Conservation (phyloP, 2,329 filamentous ascomycete genomes). For the Cladophialophora immunda region DNA sequence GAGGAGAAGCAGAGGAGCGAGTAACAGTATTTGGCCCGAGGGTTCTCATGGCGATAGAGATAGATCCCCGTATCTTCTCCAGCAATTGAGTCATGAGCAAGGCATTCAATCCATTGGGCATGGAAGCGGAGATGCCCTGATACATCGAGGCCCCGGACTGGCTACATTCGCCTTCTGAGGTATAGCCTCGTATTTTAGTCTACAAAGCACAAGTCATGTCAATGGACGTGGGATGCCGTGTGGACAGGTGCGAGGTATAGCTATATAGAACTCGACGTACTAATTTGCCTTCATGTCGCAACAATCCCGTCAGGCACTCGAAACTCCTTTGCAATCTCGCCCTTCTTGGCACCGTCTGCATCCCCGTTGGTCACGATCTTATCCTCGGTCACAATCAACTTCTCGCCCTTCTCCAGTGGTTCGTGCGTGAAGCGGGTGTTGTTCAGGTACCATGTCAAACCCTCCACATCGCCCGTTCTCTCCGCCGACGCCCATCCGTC, state of each 20-base stretch:
- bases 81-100: neutral
- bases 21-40: neutral
- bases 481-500: conserved; percentile 54
- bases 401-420: conserved; percentile 27
- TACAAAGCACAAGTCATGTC: neutral
- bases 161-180: conserved; percentile 17
- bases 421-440: conserved; percentile 36
- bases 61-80: neutral
- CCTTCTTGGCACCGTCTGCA: conserved; percentile 21
- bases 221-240: neutral
- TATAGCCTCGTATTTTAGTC: conserved; percentile 9
- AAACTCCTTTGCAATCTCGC: conserved; percentile 25
- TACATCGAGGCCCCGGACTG: neutral
- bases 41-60: neutral
- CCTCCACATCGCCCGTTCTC: conserved; percentile 31
- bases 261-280: too few relatives aligned
- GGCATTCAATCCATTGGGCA: neutral
- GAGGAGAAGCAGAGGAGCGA: neutral
- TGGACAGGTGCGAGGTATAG: neutral
- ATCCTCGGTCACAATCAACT: conserved; percentile 26
- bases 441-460: conserved; percentile 40
- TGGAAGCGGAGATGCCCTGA: conserved; percentile 20
- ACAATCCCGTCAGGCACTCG: conserved; percentile 30
- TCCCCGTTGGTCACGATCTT: conserved; percentile 25
- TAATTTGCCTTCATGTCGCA: conserved; percentile 27